Base-by-base conservation (phyloP, 495 filamentous ascomycete species). In the Lasiosphaeria hispida region DNA sequence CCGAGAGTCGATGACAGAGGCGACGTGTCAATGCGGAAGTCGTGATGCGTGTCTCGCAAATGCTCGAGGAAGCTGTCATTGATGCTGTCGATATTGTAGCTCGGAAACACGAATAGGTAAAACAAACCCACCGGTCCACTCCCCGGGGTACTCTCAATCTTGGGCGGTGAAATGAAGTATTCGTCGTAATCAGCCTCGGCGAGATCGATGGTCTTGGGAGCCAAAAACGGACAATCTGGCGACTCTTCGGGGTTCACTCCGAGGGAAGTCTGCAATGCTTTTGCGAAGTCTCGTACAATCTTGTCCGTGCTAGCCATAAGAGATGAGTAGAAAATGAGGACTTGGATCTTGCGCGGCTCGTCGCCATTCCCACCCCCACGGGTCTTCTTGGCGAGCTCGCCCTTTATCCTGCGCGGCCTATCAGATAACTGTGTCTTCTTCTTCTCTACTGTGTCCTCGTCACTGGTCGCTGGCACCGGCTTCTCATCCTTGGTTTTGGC, bases 11-110 rank as follows among this genome's bases (percentile, higher is more conserved):
- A 74, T 0, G 87, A 86, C 41, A 97, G 70, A 0, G 94, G 87
- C 1, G 89, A 87, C 0, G 91, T 96, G 68, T 96, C 91, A 58
- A 97, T 94, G 15, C 93, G 85, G 74, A 97, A 97, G 70, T 97
- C 93, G 72, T 97, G 80, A 65, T 97, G 92, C 0, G 91, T 97
- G 64, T 97, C 93, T 63, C 86, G 77, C 10, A 97, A 72, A 70
- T 97, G 90, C 48, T 85, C 81, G 11, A 97, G 72, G 67, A 97
- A 90, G 14, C 79, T 88, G 68, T 89, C 85, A 59, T 94, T 82
- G 13, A 93, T 83, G 30, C 88, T 92, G 64, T 96, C 92, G 58
- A 96, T 96, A 67, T 97, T 92, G 72, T 96, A 97, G 36, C 85
- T 88, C 2, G 93, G 94, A 10, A 96, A 65, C 47, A 97, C 68